Percentiles rank a stretch among this genome's conserved stretches.
Evolutionary conservation across 73 alveolate species (phyloP).

Genomic region (Diophrys appendiculata): DNA sequence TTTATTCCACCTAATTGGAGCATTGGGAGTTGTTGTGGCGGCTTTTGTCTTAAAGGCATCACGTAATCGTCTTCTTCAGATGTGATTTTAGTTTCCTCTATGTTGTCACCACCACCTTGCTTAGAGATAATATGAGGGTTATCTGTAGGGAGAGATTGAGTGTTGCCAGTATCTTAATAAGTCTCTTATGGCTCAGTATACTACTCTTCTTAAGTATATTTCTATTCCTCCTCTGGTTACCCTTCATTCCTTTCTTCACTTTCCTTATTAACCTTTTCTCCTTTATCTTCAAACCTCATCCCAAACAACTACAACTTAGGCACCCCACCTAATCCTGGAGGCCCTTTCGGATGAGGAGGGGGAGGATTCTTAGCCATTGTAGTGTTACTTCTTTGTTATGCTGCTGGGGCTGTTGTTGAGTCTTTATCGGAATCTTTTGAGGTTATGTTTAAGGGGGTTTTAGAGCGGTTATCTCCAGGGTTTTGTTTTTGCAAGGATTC

Average conservation of each 20-base stretch:
- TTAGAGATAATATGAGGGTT: too few relatives aligned
- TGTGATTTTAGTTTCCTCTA: neutral
- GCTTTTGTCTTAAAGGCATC: neutral
- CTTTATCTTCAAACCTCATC: neutral
- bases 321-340: neutral
- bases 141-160: too few relatives aligned
- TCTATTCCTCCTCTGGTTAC: neutral
- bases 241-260: neutral
- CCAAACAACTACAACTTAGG: neutral
- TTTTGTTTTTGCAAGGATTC: too few relatives aligned
- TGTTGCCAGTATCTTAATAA: too few relatives aligned
- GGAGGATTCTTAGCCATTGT: too few relatives aligned
- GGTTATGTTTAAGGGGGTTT: too few relatives aligned
- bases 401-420: too few relatives aligned
- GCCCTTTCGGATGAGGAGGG: neutral
- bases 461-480: too few relatives aligned
- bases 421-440: too few relatives aligned
- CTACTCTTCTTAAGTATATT: neutral
- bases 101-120: too few relatives aligned
- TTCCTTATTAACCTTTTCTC: too few relatives aligned
- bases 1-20: neutral
- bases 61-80: neutral
- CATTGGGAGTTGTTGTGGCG: neutral
- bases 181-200: neutral
- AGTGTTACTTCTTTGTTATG: too few relatives aligned